Base-by-base conservation (phyloP, 2,329 filamentous ascomycete species). In the Rutstroemia sp. region DNA sequence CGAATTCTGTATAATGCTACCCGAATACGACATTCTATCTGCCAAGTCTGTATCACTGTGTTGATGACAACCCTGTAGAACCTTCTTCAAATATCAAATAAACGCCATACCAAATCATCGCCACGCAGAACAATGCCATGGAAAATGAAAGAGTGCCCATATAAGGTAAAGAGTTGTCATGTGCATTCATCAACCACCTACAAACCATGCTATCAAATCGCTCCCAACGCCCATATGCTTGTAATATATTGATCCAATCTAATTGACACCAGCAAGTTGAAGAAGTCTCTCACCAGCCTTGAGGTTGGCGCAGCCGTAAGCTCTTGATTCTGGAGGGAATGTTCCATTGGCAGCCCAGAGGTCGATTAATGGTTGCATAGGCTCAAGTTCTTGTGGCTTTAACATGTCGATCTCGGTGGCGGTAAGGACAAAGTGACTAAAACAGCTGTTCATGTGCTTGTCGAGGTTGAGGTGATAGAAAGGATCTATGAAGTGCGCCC, bases 311-410 rank as follows among this genome's bases (percentile, higher is more conserved):
- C 82, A 83, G 59, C 82, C 79, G 66, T 85, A 85, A 2, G 82
- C 83, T 72, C 83, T 85, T 44, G 81, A 85, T 60, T 88, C 87
- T 12, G 83, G 82, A 2, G 91, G 91, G 65, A 97, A 88, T 25
- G 92, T 88, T 58, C 92, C 91, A 69, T 92, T 92, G 61, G 86
- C 86, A 25, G 91, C 85, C 87, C 92, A 96, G 49, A 96, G 80
- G 67, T 96, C 91, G 64, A 97, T 89, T 64, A 97, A 75, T 25
- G 90, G 90, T 75, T 95, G 90, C 90, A 97, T 96, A 21, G 92
- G 92, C 77, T 96, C 92, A 66, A 95, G 81, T 73, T 96, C 92
- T 67, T 90, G 87, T 58, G 91, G 90, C 64, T 87, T 87, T 60
- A 97, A 81, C 75, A 97, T 86, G 66, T 88, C 87, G 63, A 91